phyloP scores from a whole-genome alignment of 495 filamentous ascomycete genomes.

The Penicillium manginii region DNA sequence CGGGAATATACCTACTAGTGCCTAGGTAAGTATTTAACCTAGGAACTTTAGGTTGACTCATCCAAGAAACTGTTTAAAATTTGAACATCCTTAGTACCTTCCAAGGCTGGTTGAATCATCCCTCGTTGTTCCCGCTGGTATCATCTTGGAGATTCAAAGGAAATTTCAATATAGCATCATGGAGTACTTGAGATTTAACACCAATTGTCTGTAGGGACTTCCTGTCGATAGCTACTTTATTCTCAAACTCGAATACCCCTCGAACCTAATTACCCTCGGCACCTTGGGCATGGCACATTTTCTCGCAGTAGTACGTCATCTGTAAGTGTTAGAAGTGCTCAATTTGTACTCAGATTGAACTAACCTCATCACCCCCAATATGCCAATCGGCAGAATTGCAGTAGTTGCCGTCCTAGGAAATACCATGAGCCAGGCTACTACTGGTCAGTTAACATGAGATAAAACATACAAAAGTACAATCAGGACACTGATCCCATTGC shows the following conservation, averaged over 20 bases:
- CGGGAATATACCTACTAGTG: too few species aligned
- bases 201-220: too few species aligned
- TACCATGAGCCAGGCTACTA: background rate
- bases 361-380: background rate
- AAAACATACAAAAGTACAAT: constrained; percentile 17
- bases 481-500: constrained; percentile 29
- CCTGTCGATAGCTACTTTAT: background rate
- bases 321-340: background rate
- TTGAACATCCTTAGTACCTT: too few species aligned
- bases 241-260: background rate
- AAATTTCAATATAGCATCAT: too few species aligned
- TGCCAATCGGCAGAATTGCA: background rate
- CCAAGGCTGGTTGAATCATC: too few species aligned
- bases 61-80: too few species aligned
- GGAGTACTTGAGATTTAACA: too few species aligned
- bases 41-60: too few species aligned
- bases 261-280: background rate
- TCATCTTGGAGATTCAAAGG: too few species aligned
- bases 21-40: too few species aligned
- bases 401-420: background rate
- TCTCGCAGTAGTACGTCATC: background rate
- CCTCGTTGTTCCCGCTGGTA: too few species aligned
- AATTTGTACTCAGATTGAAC: background rate
- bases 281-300: background rate
- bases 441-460: background rate